These are phyloP conservation scores for Talaromyces nanjingensis DNA, from an alignment of 495 filamentous ascomycete species.

Conservation along the genomic window DNA sequence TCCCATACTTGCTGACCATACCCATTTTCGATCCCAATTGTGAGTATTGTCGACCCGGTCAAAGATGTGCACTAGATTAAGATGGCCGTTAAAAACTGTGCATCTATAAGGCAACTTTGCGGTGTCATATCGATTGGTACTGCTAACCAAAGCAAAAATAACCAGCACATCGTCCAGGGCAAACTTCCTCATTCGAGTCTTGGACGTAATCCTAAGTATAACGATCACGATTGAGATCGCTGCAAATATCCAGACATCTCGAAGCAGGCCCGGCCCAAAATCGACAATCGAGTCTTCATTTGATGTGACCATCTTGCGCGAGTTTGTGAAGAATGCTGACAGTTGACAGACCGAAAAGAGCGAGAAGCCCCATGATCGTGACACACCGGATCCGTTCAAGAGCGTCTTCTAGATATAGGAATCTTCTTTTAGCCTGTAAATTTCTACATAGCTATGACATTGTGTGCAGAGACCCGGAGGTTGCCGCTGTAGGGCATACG, in stretches of 20 bases:
- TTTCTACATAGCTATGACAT: background rate
- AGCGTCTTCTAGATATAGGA: background rate
- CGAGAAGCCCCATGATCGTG: background rate
- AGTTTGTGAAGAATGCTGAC: background rate
- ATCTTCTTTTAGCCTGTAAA: background rate
- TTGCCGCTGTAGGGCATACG: background rate
- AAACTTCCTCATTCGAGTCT: conserved; percentile 19
- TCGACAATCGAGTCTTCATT: background rate
- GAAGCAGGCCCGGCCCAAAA: conserved; percentile 15
- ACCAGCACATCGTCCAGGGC: conserved; percentile 22
- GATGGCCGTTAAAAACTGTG: background rate
- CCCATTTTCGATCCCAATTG: conserved; percentile 16
- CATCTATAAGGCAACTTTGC: background rate
- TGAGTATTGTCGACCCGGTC: conserved; percentile 21
- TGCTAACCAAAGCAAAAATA: conserved; percentile 22
- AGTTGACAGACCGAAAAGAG: background rate
- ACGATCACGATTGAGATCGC: conserved; percentile 16
- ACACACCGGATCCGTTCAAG: background rate
- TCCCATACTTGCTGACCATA: conserved; percentile 17
- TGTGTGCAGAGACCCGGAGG: background rate
- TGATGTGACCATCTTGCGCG: background rate
- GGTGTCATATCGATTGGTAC: background rate
- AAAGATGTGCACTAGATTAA: conserved; percentile 15
- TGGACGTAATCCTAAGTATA: conserved; percentile 18
- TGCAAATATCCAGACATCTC: conserved; percentile 22